Evolutionary conservation across 495 filamentous ascomycete genomes (phyloP).

Genomic region (Trichoderma erinaceum): DNA sequence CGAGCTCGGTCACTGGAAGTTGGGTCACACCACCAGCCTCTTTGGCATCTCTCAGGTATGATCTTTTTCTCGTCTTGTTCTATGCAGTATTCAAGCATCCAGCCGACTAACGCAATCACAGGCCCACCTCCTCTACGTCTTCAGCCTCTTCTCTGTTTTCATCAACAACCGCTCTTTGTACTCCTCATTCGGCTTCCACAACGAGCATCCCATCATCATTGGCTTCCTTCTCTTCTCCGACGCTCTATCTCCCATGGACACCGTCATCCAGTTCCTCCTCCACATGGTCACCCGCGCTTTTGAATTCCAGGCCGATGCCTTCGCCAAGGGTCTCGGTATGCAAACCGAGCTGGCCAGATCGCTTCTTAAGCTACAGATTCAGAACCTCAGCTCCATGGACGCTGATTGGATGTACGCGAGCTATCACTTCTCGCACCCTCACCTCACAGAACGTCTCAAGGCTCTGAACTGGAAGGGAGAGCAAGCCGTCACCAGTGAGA

Average conservation of each 20-base stretch:
- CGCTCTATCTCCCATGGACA: conserved; percentile 84
- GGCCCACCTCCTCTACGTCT: conserved; percentile 90
- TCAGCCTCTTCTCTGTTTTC: conserved; percentile 92
- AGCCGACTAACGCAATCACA: conserved; percentile 26
- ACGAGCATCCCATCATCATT: conserved; percentile 83
- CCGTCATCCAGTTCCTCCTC: conserved; percentile 86
- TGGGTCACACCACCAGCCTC: conserved; percentile 88
- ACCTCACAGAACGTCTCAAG: conserved; percentile 84
- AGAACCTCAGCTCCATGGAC: conserved; percentile 97
- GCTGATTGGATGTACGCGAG: conserved; percentile 96
- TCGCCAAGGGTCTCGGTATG: conserved; percentile 81
- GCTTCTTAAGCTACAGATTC: conserved; percentile 94
- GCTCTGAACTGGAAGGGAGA: conserved; percentile 70
- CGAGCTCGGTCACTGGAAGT: conserved; percentile 93
- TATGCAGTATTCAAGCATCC: neutral
- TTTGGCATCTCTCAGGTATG: conserved; percentile 82
- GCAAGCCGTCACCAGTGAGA: conserved; percentile 39
- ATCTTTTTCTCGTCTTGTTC: neutral
- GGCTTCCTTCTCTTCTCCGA: conserved; percentile 97
- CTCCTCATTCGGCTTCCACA: conserved; percentile 81
- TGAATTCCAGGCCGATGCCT: conserved; percentile 92
- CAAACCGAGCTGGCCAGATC: conserved; percentile 75
- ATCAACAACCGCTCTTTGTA: conserved; percentile 92
- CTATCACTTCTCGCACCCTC: conserved; percentile 97
- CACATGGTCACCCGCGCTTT: conserved; percentile 90